phyloP scores from a whole-genome alignment of 805 yeast genomes.

The Wickerhamiella brachini region DNA sequence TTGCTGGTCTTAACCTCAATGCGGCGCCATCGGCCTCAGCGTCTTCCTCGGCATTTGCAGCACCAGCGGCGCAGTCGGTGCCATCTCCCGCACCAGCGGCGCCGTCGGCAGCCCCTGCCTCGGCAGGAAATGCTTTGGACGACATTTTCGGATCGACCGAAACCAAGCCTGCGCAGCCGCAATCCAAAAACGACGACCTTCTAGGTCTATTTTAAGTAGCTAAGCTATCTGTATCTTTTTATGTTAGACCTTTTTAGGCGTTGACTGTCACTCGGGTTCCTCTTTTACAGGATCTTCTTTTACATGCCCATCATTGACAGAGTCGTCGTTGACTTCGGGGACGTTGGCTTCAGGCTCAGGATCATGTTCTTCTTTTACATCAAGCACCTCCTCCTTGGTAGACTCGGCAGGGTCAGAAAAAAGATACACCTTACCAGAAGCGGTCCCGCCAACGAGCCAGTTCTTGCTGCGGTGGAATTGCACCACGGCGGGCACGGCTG shows the following conservation, averaged over 20 bases:
- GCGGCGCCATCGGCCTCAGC: background rate
- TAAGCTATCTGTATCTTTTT: background rate
- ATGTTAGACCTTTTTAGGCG: background rate
- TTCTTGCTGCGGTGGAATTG: conserved; percentile 73
- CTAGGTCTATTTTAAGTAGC: conserved; percentile 19
- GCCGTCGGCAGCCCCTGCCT: background rate
- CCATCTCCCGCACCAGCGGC: conserved; percentile 3
- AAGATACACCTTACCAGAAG: conserved; percentile 77
- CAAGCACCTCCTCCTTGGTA: background rate
- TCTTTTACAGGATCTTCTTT: background rate
- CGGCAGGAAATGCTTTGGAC: background rate
- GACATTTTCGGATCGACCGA: background rate
- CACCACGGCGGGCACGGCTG: conserved; percentile 89
- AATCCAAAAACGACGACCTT: conserved; percentile 18
- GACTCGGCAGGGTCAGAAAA: conserved; percentile 18
- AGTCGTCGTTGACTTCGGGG: too few relatives aligned
- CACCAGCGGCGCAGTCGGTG: conserved; percentile 5
- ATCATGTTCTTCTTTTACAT: too few relatives aligned
- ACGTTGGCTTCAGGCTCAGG: too few relatives aligned
- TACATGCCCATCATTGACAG: too few relatives aligned
- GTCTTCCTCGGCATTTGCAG: too few relatives aligned
- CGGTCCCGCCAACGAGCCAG: conserved; percentile 89
- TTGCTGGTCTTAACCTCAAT: conserved; percentile 4
- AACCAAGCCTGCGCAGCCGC: background rate
- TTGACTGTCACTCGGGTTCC: background rate